phyloP scores from a whole-genome alignment of 2,329 filamentous ascomycete genomes.

The Scedosporium dehoogii region DNA sequence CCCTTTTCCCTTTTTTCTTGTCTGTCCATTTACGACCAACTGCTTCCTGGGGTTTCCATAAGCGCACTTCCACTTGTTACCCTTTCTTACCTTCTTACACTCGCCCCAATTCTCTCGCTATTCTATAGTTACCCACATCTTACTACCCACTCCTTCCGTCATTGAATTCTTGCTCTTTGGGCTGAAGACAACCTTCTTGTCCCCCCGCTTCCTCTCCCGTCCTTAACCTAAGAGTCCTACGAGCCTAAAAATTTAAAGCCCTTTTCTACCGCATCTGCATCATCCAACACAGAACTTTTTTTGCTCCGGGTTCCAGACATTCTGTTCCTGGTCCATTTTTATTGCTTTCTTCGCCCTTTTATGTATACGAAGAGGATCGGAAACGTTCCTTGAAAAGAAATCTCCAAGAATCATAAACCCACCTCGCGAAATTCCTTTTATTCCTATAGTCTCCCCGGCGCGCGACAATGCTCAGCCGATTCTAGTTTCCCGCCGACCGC shows the following conservation, averaged over 20 bases:
- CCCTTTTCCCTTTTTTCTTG: background rate
- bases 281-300: no score
- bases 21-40: background rate
- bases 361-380: no score
- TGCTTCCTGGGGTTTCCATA: background rate
- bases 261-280: no score
- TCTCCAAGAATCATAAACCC: no score
- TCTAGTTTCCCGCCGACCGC: background rate
- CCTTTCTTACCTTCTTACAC: background rate
- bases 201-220: no score
- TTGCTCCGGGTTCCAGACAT: background rate
- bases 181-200: no score
- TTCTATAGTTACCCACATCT: background rate
- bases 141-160: no score
- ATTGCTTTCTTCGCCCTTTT: background rate
- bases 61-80: background rate
- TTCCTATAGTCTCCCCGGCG: background rate
- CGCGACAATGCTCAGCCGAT: background rate
- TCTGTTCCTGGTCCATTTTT: background rate
- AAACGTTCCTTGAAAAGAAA: no score
- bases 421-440: background rate
- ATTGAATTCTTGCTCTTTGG: no score
- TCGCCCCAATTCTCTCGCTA: background rate
- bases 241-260: no score
- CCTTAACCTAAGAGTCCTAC: no score